Percentiles rank a stretch among this genome's conserved stretches.
Conservation (phyloP, 2,329 filamentous ascomycete genomes). For the Sclerotinia spermophila region DNA sequence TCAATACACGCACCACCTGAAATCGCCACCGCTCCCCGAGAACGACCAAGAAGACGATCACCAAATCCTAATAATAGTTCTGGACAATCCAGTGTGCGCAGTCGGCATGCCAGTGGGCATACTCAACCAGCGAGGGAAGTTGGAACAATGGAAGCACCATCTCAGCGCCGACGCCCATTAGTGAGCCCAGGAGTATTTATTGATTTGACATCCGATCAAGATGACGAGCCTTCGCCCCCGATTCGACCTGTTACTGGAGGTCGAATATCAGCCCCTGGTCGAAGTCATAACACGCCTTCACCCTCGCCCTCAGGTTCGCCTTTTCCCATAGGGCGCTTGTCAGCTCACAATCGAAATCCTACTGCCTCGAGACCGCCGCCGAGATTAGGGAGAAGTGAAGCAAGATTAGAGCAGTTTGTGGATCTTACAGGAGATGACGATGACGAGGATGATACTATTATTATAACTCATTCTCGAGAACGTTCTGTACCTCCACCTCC, state of each 20-base stretch:
- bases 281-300: not conserved
- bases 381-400: constrained; percentile 33
- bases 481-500: constrained; percentile 8
- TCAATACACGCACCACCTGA: constrained; percentile 21
- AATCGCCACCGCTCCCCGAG: constrained; percentile 20
- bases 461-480: constrained; percentile 18
- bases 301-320: not conserved
- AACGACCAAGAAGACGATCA: constrained; percentile 24
- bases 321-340: not conserved
- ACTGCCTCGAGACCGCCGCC: constrained; percentile 22
- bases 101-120: not conserved
- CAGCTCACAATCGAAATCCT: not conserved
- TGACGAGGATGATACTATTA: constrained; percentile 26
- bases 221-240: constrained; percentile 22
- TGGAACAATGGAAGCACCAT: constrained; percentile 30
- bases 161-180: constrained; percentile 30
- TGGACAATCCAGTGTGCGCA: constrained; percentile 11
- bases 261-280: constrained; percentile 14
- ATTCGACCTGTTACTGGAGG: constrained; percentile 7
- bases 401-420: constrained; percentile 41
- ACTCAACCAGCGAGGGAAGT: constrained; percentile 18
- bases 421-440: constrained; percentile 49
- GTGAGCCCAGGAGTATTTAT: constrained; percentile 35
- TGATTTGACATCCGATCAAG: constrained; percentile 36
- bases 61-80: constrained; percentile 32